A percentile compares a stretch with the other conserved stretches of the same genome.
Conservation (phyloP, 345 rosid genomes). For the Conringia planisiliqua region DNA sequence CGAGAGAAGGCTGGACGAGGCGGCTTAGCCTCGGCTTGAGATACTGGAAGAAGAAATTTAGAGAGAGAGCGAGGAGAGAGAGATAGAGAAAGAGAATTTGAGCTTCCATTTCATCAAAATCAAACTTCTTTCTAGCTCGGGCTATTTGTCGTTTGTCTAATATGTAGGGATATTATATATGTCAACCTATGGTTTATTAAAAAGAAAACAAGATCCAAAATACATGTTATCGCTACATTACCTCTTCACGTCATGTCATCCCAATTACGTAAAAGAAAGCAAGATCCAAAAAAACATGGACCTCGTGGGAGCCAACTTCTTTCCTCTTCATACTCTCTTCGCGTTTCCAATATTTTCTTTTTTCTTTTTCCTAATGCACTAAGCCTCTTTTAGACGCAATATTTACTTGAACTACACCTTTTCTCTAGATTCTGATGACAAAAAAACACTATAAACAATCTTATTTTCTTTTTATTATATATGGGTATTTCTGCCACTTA, state of each 20-base stretch:
- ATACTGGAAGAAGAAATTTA: conserved; percentile 11
- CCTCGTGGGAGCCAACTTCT: conserved; percentile 21
- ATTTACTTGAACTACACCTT: background rate
- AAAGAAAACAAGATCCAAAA: conserved; percentile 17
- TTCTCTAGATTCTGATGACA: background rate
- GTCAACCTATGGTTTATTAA: background rate
- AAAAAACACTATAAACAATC: background rate
- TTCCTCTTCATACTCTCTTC: conserved; percentile 3
- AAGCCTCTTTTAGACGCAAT: conserved; percentile 11
- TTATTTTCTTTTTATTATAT: too few relatives aligned
- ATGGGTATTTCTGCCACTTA: too few relatives aligned
- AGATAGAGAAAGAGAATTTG: conserved; percentile 29
- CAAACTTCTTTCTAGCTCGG: conserved; percentile 1
- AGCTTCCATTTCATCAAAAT: conserved; percentile 25
- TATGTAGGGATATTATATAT: background rate
- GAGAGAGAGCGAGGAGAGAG: conserved; percentile 17
- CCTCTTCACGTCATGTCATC: too few relatives aligned
- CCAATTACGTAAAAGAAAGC: conserved; percentile 27
- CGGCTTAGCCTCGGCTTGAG: conserved; percentile 22
- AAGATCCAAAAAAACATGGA: conserved; percentile 21
- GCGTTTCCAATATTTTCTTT: background rate
- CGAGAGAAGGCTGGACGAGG: conserved; percentile 16
- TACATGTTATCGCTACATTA: background rate
- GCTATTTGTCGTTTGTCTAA: background rate
- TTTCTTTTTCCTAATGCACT: background rate